Percentiles rank a stretch among this genome's conserved stretches.
Conservation (phyloP, 192 early-diverging fungal genomes). For the Coemansia sp. region DNA sequence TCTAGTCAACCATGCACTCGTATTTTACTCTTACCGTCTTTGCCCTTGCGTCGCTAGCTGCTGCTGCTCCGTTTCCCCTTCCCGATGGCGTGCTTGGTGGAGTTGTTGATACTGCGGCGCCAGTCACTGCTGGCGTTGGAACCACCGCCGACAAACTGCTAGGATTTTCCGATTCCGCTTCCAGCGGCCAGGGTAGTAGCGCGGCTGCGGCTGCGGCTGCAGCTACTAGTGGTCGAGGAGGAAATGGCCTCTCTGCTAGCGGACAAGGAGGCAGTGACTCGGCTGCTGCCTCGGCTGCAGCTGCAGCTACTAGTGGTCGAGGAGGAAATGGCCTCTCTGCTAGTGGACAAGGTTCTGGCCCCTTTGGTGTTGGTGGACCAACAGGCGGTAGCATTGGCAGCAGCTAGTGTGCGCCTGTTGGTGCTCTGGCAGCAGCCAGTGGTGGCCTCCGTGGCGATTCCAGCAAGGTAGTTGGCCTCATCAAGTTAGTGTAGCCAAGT, state of each 20-base stretch:
- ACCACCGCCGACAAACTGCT: constrained; percentile 3
- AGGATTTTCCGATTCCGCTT: background rate
- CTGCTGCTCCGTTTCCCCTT: constrained; percentile 14
- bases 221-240: too few relatives aligned
- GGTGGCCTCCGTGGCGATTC: too few relatives aligned
- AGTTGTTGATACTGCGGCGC: constrained; percentile 20
- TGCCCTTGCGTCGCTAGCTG: background rate
- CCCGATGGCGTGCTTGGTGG: constrained; percentile 17
- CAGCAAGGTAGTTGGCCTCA: too few relatives aligned
- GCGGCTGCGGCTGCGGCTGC: background rate
- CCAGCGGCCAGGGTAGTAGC: background rate
- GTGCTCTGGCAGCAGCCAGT: background rate
- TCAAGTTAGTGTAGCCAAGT: background rate
- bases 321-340: too few relatives aligned
- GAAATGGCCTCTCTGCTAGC: too few relatives aligned
- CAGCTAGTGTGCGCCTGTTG: constrained; percentile 6
- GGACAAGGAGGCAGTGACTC: too few relatives aligned
- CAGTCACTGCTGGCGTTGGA: constrained; percentile 18
- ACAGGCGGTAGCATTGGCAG: background rate
- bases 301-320: too few relatives aligned
- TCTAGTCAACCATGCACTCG: background rate
- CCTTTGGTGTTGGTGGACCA: too few relatives aligned
- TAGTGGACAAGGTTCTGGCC: too few relatives aligned
- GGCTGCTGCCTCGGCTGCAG: too few relatives aligned
- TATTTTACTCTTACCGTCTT: constrained; percentile 2